Evolutionary conservation across 106 monocot species (phyloP).

Genomic region (Cymbidium sinense): DNA sequence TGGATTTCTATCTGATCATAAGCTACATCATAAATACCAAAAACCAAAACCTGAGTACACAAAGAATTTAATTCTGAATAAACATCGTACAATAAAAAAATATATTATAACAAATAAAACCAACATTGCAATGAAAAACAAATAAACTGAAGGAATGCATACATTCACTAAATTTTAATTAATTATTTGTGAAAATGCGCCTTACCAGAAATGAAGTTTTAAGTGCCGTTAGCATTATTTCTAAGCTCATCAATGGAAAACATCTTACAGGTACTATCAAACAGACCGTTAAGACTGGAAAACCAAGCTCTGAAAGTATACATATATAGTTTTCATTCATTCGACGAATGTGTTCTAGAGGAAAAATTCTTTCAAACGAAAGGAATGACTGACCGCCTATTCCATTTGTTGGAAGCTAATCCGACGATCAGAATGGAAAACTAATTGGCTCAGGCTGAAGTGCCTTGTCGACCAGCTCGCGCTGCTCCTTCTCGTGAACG

Average conservation of each 20-base stretch:
- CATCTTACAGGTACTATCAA: not conserved
- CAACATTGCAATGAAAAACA: no score
- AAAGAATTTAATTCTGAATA: no score
- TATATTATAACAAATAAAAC: no score
- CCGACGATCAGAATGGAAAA: constrained; percentile 5
- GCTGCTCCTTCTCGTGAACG: constrained; percentile 68
- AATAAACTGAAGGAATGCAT: no score
- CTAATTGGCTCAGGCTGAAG: constrained; percentile 41
- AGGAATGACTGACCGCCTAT: not conserved
- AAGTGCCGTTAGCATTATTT: not conserved
- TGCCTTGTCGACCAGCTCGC: constrained; percentile 45
- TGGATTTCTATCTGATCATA: no score
- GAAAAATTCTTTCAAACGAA: not conserved
- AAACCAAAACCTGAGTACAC: no score
- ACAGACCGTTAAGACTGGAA: not conserved
- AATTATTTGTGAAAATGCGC: not conserved
- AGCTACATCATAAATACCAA: no score
- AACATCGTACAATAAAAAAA: no score
- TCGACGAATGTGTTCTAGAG: not conserved
- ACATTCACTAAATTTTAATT: not conserved
- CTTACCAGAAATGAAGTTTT: not conserved
- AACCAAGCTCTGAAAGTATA: not conserved
- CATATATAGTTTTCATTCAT: not conserved
- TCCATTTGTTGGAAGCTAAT: not conserved
- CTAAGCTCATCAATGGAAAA: not conserved